Evolutionary conservation across 2,329 filamentous ascomycete genomes (phyloP), one percentile per base, ranked within the genome.

Genomic region (Alternaria alternata): DNA sequence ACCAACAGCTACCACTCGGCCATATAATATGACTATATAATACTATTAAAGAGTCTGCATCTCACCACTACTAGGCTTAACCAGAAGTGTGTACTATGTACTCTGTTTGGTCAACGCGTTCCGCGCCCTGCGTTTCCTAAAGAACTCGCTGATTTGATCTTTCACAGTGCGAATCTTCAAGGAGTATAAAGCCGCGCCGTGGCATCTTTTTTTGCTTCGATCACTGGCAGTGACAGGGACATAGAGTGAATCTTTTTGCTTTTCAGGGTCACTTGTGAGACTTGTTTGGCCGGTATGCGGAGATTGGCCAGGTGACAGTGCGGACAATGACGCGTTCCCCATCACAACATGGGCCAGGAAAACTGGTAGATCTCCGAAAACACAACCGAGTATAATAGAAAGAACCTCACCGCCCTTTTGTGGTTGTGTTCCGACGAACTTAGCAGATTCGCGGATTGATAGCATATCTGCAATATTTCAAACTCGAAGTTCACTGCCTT

Each of bases 261-360:
- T 20, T 28, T 30, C 5, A 8, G 39, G 7, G 28, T 28, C 14
- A 14, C 6, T 28, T 12, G 39, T 42, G 4, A 8, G 12, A 24
- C 3, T 24, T 42, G 20, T 36, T 12, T 16, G 20, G 30, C 30
- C 7, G 46, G 30, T 18, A 18, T 36, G 46, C 46, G 20, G 30
- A 49, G 30, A 36, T 49, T 49, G 20, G 30, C 46, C n/a, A 49
- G 46, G 46, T 49, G 30, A n/a, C 46, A 36, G 46, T 49, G 46
- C 30, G 30, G 30, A 24, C 14, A 36, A 49, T 49, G 30, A 36
- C 46, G 30, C 18, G 46, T 36, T 49, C 12, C 16, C 18, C 14
- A 49, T 36, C 7, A 7, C 5, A 36, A 48, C 18, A 36, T 24
- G 22, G 12, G 12, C 18, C 20, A 6, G 5, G 9, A 34, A 4